Percentiles rank a stretch among this genome's conserved stretches.
These are phyloP conservation scores for Massarina eburnea DNA, from an alignment of 2,329 filamentous ascomycete genomes.

Conservation along the genomic window DNA sequence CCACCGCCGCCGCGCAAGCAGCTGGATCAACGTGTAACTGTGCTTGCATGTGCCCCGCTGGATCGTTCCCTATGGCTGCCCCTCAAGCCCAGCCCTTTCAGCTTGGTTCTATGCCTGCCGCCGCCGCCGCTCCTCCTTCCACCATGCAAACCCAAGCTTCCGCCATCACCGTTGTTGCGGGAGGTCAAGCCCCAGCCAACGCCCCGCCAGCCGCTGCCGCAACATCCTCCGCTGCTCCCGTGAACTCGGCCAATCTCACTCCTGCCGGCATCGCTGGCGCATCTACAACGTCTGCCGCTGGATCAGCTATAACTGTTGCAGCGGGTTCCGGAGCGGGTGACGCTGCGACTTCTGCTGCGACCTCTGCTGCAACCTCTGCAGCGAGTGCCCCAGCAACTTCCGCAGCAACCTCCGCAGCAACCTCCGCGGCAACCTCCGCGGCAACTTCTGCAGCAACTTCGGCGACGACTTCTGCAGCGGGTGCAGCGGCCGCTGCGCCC, in stretches of 20 bases:
- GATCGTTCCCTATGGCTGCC: slow-evolving; percentile 33
- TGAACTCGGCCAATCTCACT: slow-evolving; percentile 27
- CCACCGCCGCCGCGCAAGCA: slow-evolving; percentile 8
- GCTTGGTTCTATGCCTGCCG: slow-evolving; percentile 21
- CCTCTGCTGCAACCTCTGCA: slow-evolving; percentile 7
- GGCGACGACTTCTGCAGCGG: neutral
- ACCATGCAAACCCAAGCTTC: slow-evolving; percentile 29
- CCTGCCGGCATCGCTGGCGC: slow-evolving; percentile 16
- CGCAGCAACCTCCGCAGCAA: slow-evolving; percentile 16
- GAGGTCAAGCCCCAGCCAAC: slow-evolving; percentile 15
- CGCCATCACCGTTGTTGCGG: slow-evolving; percentile 25
- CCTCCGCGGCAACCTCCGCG: slow-evolving; percentile 22
- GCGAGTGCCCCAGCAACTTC: slow-evolving; percentile 2
- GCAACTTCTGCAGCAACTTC: slow-evolving; percentile 8
- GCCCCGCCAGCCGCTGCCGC: slow-evolving; percentile 11
- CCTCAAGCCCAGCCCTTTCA: slow-evolving; percentile 31
- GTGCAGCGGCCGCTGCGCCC: slow-evolving; percentile 3
- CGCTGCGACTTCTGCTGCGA: neutral
- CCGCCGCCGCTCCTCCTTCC: slow-evolving; percentile 4
- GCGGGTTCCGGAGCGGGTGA: slow-evolving; percentile 14
- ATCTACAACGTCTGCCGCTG: slow-evolving; percentile 20
- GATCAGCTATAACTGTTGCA: slow-evolving; percentile 17
- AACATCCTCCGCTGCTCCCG: slow-evolving; percentile 11
- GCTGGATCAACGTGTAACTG: slow-evolving; percentile 27
- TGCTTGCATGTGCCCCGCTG: slow-evolving; percentile 32